These are phyloP conservation scores for Calonectria multiphialidica DNA, from an alignment of 2,329 filamentous ascomycete genomes.

Conservation along the genomic window DNA sequence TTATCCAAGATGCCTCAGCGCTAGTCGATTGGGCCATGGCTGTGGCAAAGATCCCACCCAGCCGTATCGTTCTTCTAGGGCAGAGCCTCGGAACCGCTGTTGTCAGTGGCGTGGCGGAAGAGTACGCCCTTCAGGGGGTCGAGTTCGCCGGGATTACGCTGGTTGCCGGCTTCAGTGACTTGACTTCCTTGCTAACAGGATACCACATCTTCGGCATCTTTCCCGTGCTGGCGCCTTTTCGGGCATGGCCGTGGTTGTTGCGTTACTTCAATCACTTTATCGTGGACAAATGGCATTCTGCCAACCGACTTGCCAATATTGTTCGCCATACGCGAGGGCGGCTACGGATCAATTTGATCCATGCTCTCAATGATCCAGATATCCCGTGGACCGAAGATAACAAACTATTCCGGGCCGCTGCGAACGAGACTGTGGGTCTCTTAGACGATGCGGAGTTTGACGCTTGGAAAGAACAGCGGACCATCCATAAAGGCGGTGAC, in stretches of 20 bases:
- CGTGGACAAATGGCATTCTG: constrained; percentile 86
- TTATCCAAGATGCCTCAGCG: constrained; percentile 83
- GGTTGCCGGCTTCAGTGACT: constrained; percentile 81
- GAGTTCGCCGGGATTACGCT: constrained; percentile 86
- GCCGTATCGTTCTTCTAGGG: constrained; percentile 83
- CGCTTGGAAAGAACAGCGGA: constrained; percentile 60
- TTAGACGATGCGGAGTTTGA: constrained; percentile 54
- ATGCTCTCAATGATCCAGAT: constrained; percentile 84
- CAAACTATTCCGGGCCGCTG: constrained; percentile 71
- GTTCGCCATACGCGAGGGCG: constrained; percentile 63
- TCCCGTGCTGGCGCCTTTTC: constrained; percentile 82
- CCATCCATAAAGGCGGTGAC: constrained; percentile 53
- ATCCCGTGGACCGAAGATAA: constrained; percentile 82
- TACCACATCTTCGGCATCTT: constrained; percentile 85
- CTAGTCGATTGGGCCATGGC: constrained; percentile 79
- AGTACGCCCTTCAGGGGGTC: constrained; percentile 70
- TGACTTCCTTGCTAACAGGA: constrained; percentile 79
- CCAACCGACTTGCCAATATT: constrained; percentile 71
- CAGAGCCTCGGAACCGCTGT: constrained; percentile 93
- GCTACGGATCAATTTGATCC: constrained; percentile 79
- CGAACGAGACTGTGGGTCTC: constrained; percentile 60
- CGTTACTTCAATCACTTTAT: constrained; percentile 72
- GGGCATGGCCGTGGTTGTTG: constrained; percentile 73
- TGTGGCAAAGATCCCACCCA: constrained; percentile 72
- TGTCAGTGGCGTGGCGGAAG: constrained; percentile 78